Conservation (phyloP, 2,329 filamentous ascomycete genomes). For the Aureobasidium subglaciale region DNA sequence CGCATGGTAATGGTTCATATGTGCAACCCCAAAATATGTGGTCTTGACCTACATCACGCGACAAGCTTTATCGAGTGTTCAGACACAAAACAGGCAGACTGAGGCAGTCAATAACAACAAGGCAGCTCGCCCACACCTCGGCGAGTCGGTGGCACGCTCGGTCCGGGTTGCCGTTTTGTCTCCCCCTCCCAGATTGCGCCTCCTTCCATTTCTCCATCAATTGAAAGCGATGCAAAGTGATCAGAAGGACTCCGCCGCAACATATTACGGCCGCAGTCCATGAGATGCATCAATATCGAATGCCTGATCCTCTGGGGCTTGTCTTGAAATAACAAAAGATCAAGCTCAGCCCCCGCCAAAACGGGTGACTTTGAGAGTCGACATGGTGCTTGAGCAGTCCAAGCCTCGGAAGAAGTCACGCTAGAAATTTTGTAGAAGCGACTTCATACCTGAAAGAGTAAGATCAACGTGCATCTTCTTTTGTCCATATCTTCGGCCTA, state of each 20-base stretch:
- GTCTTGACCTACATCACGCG: too few species aligned
- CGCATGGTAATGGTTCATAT: too few species aligned
- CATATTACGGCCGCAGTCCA: not conserved
- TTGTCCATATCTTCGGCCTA: not conserved
- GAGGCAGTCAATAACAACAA: not conserved
- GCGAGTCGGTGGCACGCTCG: not conserved
- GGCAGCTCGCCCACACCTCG: not conserved
- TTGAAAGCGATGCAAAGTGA: not conserved
- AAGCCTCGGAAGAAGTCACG: conserved; percentile 10
- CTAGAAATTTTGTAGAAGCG: conserved; percentile 15
- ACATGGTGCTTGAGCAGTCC: conserved; percentile 1
- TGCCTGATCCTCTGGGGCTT: not conserved
- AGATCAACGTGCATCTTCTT: not conserved
- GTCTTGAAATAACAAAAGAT: too few species aligned
- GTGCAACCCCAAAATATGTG: too few species aligned
- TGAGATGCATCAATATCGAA: not conserved
- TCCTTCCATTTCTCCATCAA: not conserved
- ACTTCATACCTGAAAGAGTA: not conserved
- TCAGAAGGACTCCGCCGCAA: not conserved
- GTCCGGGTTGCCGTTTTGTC: not conserved
- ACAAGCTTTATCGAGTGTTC: too few species aligned
- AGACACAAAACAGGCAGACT: too few species aligned
- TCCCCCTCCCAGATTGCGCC: not conserved
- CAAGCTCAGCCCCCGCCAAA: not conserved
- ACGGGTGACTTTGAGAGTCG: not conserved